Percentiles rank a stretch among this genome's conserved stretches.
These are phyloP conservation scores for Candida tibetensis DNA, from an alignment of 805 yeast genomes.

Conservation along the genomic window DNA sequence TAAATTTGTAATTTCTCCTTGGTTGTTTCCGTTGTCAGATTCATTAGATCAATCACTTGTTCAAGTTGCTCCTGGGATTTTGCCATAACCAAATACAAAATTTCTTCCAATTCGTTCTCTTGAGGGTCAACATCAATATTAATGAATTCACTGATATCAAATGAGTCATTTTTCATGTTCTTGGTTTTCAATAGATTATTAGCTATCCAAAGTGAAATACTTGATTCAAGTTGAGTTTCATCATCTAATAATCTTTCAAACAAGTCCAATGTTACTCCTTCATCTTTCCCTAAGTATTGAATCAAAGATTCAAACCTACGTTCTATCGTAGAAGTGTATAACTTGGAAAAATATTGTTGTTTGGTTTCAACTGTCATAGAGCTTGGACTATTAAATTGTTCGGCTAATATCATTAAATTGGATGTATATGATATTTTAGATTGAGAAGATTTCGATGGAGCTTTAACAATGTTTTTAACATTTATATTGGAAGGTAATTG, in stretches of 20 bases:
- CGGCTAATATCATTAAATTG: slow-evolving; percentile 13
- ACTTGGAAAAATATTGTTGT: slow-evolving; percentile 13
- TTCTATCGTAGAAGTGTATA: slow-evolving; percentile 22
- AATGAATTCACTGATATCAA: slow-evolving; percentile 18
- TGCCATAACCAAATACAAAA: slow-evolving; percentile 27
- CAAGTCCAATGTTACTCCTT: slow-evolving; percentile 3
- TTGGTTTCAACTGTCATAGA: slow-evolving; percentile 1
- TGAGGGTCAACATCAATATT: slow-evolving; percentile 16
- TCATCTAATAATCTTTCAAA: slow-evolving; percentile 17
- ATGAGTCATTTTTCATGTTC: slow-evolving; percentile 15
- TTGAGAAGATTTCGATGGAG: slow-evolving; percentile 2
- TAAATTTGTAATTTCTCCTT: slow-evolving; percentile 10
- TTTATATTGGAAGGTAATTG: slow-evolving; percentile 38
- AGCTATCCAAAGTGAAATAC: slow-evolving; percentile 33
- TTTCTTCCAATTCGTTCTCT: slow-evolving; percentile 19
- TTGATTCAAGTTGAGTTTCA: slow-evolving; percentile 5
- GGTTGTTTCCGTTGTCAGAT: slow-evolving; percentile 2
- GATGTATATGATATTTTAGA: slow-evolving; percentile 13
- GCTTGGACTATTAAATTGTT: slow-evolving; percentile 9
- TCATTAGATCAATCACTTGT: slow-evolving; percentile 18
- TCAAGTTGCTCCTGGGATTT: slow-evolving; percentile 44
- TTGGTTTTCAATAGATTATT: slow-evolving; percentile 15
- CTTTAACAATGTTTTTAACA: slow-evolving; percentile 26
- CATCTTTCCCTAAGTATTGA: slow-evolving; percentile 3
- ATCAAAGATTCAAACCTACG: slow-evolving; percentile 10